Base-by-base conservation (phyloP, 257 asterid species). In the Fraxinus anomala region DNA sequence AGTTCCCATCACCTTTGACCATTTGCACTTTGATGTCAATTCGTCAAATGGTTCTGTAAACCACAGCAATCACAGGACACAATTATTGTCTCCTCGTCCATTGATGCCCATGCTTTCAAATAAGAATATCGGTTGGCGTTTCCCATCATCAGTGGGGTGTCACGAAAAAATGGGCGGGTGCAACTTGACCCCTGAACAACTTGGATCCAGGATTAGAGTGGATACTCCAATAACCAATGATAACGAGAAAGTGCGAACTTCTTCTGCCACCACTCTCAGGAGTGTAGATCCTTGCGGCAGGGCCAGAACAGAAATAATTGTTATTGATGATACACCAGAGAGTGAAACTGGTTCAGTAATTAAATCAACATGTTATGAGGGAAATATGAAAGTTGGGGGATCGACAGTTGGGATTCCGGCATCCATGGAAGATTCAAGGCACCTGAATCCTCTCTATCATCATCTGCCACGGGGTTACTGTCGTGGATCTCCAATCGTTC, bases 291-390 rank as follows among this genome's bases (percentile, higher is more conserved):
- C 83, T 74, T 66, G 80, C 24, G 84, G 79, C 66, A 83, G 82
- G 39, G 74, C 68, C 17, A 67, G 21, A 74, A 83, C 80, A 78
- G 91, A 92, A 72, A 67, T 87, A 56, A 85, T 85, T 33, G 80
- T 87, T 7, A 85, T 89, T 39, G 87, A 88, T 69, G 96, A 79
- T 83, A 75, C 88, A 1, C 88, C 85, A 8, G 87, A 87, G 73
- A 76, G 68, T 39, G 86, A 82, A 77, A 73, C 49, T 44, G 65
- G 72, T 61, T 39, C 74, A 14, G 72, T 76, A 14, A 31, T 80
- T 65, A 70, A 33, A 34, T 66, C 82, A 76, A 40, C 79, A 28
- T 75, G 70, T 72, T 54, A 40, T 61, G 73, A 31, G 19, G 77
- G 75, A 65, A 44, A 63, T 75, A 72, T 74, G 31, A 85, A 70